phyloP scores from a whole-genome alignment of 106 monocot species.

The Platanthera guangdongensis region DNA sequence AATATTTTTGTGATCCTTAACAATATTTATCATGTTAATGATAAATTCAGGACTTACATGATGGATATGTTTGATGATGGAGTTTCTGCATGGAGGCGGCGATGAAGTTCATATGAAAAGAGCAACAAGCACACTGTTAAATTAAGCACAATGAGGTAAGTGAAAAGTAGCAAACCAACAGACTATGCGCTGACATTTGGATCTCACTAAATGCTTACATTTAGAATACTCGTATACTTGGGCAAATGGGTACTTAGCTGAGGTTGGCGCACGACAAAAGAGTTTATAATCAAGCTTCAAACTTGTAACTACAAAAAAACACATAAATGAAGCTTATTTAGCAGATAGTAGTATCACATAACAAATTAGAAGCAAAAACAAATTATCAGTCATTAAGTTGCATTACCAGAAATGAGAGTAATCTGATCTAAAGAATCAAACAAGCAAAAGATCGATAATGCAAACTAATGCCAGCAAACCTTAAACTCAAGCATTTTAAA shows the following conservation, averaged over 20 bases:
- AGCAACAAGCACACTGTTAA: conserved; percentile 65
- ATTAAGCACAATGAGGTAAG: not conserved
- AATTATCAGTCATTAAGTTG: no score
- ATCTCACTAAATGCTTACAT: conserved; percentile 29
- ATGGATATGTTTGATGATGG: conserved; percentile 43
- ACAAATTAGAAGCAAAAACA: no score
- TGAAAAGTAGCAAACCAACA: not conserved
- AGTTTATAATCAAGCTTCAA: conserved; percentile 19
- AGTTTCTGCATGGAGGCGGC: conserved; percentile 28
- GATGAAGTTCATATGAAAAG: conserved; percentile 79
- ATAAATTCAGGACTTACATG: conserved; percentile 41
- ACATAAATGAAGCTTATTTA: no score
- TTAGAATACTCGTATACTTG: conserved; percentile 63
- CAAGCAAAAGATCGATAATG: no score
- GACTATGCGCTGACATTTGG: not conserved
- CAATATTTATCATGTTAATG: not conserved
- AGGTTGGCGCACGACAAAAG: conserved; percentile 10
- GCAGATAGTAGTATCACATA: no score
- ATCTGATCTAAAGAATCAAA: no score
- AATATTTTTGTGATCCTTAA: not conserved
- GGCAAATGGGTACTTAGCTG: conserved; percentile 45
- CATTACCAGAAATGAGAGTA: no score
- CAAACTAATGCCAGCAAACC: no score
- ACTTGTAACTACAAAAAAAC: conserved; percentile 26
- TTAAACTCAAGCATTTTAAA: no score